These are phyloP conservation scores for Sporothrix brasiliensis DNA, from an alignment of 2,329 filamentous ascomycete species.

Conservation along the genomic window DNA sequence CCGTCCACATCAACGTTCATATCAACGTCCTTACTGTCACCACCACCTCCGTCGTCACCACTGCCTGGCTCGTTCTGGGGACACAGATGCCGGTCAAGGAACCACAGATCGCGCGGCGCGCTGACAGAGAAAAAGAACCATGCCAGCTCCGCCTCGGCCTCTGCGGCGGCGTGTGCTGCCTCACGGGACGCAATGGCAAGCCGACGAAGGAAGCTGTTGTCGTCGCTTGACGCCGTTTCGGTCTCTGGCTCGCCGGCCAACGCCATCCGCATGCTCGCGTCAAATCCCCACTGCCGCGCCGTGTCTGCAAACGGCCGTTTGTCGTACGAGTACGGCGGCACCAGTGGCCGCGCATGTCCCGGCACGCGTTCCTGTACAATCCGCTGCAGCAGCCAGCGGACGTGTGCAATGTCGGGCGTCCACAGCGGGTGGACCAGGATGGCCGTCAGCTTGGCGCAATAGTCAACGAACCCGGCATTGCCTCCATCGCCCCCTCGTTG, in stretches of 20 bases:
- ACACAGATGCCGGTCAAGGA: slow-evolving; percentile 24
- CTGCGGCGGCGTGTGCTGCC: neutral
- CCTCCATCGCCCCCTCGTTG: neutral
- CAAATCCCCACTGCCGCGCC: slow-evolving; percentile 31
- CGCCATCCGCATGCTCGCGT: slow-evolving; percentile 5
- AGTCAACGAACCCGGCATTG: neutral
- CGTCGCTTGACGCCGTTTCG: no score
- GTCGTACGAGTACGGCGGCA: slow-evolving; percentile 33
- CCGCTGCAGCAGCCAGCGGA: slow-evolving; percentile 35
- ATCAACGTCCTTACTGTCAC: neutral
- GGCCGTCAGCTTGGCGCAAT: slow-evolving; percentile 31
- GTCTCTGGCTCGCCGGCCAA: neutral
- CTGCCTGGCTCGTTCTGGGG: slow-evolving; percentile 2
- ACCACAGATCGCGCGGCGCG: slow-evolving; percentile 31
- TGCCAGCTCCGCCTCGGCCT: slow-evolving; percentile 31
- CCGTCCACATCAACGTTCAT: neutral
- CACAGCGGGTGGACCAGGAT: slow-evolving; percentile 35
- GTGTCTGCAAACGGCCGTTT: slow-evolving; percentile 27
- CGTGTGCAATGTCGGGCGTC: slow-evolving; percentile 25
- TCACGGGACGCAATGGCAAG: neutral
- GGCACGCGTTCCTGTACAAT: slow-evolving; percentile 33
- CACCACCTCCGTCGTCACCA: neutral
- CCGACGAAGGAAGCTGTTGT: neutral
- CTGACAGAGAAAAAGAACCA: slow-evolving; percentile 30
- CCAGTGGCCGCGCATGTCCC: slow-evolving; percentile 30